Percentiles rank a stretch among this genome's conserved stretches.
These are phyloP conservation scores for Blastosporella zonata DNA, from an alignment of 1,284 basidiomycete genomes.

Conservation along the genomic window DNA sequence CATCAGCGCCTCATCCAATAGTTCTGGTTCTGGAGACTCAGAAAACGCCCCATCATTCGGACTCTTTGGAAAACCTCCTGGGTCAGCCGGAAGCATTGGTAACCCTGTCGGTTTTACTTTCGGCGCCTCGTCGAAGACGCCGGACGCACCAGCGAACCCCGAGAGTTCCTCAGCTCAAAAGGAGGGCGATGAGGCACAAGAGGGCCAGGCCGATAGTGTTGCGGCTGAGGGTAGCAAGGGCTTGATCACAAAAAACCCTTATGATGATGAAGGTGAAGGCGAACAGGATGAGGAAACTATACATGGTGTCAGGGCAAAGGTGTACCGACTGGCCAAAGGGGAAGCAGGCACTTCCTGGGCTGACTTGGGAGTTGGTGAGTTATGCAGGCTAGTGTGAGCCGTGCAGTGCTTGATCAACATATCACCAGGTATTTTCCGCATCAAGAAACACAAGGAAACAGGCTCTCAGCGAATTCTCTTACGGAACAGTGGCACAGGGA, in stretches of 20 bases:
- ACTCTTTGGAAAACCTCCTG: constrained; percentile 28
- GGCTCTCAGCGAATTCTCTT: constrained; percentile 56
- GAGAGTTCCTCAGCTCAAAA: constrained; percentile 16
- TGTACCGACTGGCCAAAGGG: constrained; percentile 57
- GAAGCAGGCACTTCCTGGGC: constrained; percentile 55
- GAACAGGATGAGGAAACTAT: constrained; percentile 81
- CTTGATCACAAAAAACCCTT: constrained; percentile 39
- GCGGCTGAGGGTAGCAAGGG: constrained; percentile 8
- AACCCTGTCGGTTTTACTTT: constrained; percentile 59
- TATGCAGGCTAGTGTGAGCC: background rate
- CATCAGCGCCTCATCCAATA: constrained; percentile 8
- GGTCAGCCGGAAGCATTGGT: constrained; percentile 44
- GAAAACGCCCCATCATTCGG: constrained; percentile 18
- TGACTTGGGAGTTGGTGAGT: constrained; percentile 59
- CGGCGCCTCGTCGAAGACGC: constrained; percentile 37
- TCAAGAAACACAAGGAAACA: constrained; percentile 69
- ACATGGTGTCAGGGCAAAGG: constrained; percentile 59
- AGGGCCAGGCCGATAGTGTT: constrained; percentile 11
- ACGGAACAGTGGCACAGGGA: constrained; percentile 69
- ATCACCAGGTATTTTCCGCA: constrained; percentile 53
- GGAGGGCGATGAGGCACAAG: constrained; percentile 17
- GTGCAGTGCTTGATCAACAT: constrained; percentile 4
- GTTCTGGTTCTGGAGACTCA: constrained; percentile 9
- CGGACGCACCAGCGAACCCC: constrained; percentile 25
- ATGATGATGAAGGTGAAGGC: constrained; percentile 72